A percentile compares a stretch with the other conserved stretches of the same genome.
Evolutionary conservation across 2,329 filamentous ascomycete species (phyloP).

Genomic region (Aspergillus vadensis): DNA sequence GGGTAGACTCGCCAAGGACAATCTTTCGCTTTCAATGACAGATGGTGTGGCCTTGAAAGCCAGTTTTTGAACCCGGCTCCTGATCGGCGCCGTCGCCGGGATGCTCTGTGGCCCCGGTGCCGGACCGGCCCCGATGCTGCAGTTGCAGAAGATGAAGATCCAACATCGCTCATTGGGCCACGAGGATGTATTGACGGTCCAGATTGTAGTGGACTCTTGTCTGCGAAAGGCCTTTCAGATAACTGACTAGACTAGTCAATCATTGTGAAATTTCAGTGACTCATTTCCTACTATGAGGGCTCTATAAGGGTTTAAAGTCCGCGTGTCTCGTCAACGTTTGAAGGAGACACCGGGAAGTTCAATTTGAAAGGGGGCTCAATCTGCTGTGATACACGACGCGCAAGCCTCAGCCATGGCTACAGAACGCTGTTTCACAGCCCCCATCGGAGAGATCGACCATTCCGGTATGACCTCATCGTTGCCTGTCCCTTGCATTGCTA

Average conservation of each 20-base stretch:
- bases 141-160: neutral
- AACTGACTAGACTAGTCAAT: too few species aligned
- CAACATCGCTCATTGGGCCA: constrained; percentile 2
- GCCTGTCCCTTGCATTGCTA: neutral
- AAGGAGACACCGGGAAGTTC: too few species aligned
- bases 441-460: neutral
- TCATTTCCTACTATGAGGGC: too few species aligned
- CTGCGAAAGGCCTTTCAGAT: neutral
- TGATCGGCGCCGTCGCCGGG: constrained; percentile 3
- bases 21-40: too few species aligned
- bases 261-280: too few species aligned
- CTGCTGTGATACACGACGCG: neutral
- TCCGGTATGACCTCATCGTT: neutral
- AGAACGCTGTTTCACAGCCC: neutral
- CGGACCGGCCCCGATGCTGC: constrained; percentile 6
- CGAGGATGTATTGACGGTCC: neutral
- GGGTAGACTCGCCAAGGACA: neutral
- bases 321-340: neutral
- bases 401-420: neutral
- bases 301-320: neutral
- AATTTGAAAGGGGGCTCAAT: neutral
- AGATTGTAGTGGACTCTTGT: neutral
- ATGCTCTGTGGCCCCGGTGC: neutral
- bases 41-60: neutral
- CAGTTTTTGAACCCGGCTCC: neutral